Evolutionary conservation across 306 rosid genomes (phyloP).

Genomic region (Mimosa bimucronata): DNA sequence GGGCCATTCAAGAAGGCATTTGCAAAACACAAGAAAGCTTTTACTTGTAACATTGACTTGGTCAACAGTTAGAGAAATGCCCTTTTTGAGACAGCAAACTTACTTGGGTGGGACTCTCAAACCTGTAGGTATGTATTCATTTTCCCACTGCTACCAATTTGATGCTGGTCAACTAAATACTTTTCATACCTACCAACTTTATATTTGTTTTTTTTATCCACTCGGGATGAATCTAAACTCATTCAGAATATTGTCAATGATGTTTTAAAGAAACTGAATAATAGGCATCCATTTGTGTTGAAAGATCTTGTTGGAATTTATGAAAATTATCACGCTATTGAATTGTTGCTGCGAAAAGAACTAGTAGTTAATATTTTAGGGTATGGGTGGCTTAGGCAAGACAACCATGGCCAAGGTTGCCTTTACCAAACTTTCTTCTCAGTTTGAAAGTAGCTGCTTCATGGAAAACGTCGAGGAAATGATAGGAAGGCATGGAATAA

Average conservation of each 20-base stretch:
- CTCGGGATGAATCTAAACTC: background rate
- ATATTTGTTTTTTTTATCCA: background rate
- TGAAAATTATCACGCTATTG: background rate
- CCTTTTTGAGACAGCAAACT: background rate
- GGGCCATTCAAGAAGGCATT: constrained; percentile 24
- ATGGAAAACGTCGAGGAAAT: constrained; percentile 19
- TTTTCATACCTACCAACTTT: background rate
- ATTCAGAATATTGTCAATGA: constrained; percentile 24
- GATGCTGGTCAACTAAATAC: background rate
- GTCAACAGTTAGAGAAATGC: background rate
- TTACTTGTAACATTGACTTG: background rate
- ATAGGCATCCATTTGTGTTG: background rate
- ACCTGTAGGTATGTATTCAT: background rate
- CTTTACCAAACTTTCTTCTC: background rate
- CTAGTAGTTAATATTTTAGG: constrained; percentile 41
- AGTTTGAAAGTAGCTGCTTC: constrained; percentile 32
- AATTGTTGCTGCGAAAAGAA: background rate
- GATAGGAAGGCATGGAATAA: background rate
- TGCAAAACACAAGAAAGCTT: constrained; percentile 1
- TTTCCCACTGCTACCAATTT: background rate
- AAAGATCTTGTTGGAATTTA: constrained; percentile 14
- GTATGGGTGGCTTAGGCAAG: constrained; percentile 43
- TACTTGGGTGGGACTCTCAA: background rate
- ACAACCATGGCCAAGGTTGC: constrained; percentile 31
- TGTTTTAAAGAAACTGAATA: constrained; percentile 2